Base-by-base conservation (phyloP, 2,329 filamentous ascomycete genomes). In the Chaetomium sp. region DNA sequence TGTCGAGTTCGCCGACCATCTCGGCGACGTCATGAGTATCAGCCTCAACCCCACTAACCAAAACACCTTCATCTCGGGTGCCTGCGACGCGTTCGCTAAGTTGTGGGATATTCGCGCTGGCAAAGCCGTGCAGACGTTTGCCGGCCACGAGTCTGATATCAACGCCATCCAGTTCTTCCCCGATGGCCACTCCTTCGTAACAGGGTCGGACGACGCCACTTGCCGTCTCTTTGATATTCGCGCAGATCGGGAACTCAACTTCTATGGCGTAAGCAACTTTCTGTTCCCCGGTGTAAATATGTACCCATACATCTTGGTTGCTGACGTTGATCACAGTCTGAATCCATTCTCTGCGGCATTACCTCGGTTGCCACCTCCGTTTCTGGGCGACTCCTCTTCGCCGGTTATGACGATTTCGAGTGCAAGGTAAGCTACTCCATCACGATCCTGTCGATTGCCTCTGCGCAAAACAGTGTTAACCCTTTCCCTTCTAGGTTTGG, bases 151-250 rank as follows among this genome's bases (percentile, higher is more conserved):
- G 74, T 96, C 91, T 45, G 94, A 99, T 69, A 99, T 99, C 79
- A 99, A 99, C 73, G 94, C 94, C 66, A 96, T 99, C 62, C 94
- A 97, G 71, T 99, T 97, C 79, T 97, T 97, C 85, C 94, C 94
- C 53, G 95, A 97, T 69, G 94, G 94, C 59, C 95, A 97, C 72
- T 95, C 94, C 33, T 97, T 99, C 69, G 94, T 95, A 63, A 97
- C 94, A 53, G 94, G 94, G 56, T 97, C 94, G 45, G 94, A 99
- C 67, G 94, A 99, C 71, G 94, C 94, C 53, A 96, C 92, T 41
- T 99, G 94, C 80, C 86, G 94, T 64, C 81, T 99, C 41, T 99
- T 99, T 69, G 94, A 99, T 72, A 96, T 99, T 69, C 89, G 94
- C 64, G 94, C 94, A 60, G 94, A 99, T 70, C 84, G 94, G 63